Base-by-base conservation (phyloP, 2,329 filamentous ascomycete species). In the Talaromyces pinophilus region DNA sequence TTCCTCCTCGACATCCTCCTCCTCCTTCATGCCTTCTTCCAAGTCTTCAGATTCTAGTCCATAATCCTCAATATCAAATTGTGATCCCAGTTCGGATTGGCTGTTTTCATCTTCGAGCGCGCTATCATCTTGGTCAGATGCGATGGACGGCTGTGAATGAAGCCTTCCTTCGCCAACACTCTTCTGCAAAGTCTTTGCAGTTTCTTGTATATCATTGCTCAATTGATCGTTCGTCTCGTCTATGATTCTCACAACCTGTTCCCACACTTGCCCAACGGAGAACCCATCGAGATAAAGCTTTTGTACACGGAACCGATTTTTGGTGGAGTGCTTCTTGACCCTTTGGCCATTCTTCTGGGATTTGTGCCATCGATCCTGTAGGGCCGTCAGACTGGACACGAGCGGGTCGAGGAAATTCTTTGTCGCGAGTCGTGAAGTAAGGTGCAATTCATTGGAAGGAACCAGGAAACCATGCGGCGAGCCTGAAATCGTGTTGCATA, bases 271-370 rank as follows among this genome's bases (percentile, higher is more conserved):
- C 22, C 89, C 87, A 11, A 91, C 89, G 72, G 91, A 91, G 72
- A 98, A 97, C 0, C 94, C 95, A 66, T 96, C 88, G 6, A 92
- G 83, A 76, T 97, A 91, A 17, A 99, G 82, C 78, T 91, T 93
- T 72, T 91, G 89, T 40, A 74, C 77, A 55, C 84, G 83, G 8
- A 83, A 84, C 70, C 91, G 84, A 83, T 95, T 96, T 82, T 96
- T 96, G 78, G 86, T 89, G 4, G 42, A 10, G 59, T 59, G 25
- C 15, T 62, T 62, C 19, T 50, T 62, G 13, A 30, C 35, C 22
- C 35, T 52, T 59, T 40, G 42, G 8, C n/a, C 42, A 4, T 63
- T 54, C 71, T 88, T 88, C 69, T 83, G 81, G 70, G 90, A 86
- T 70, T 89, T 89, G 70, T 91, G 82, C 65, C 89, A 85, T 72